These are phyloP conservation scores for Inosperma sp. DNA, from an alignment of 768 basidiomycete species.

Conservation along the genomic window DNA sequence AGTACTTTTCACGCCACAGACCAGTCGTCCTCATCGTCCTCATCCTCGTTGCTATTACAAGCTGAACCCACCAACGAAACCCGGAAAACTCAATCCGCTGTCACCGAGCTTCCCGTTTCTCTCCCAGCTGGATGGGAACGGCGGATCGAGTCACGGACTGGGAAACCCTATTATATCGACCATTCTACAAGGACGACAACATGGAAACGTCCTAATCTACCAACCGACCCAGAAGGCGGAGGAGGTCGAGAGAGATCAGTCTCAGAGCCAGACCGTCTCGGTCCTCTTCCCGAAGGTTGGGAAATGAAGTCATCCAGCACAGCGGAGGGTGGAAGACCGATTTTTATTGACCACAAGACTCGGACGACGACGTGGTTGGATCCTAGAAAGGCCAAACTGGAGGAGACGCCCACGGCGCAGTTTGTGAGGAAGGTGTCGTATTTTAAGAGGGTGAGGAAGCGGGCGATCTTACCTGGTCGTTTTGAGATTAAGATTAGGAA, in stretches of 20 bases:
- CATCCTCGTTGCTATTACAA: no score
- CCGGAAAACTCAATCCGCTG: no score
- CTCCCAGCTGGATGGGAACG: slow-evolving; percentile 10
- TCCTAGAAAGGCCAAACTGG: slow-evolving; percentile 72
- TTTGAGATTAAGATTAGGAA: slow-evolving; percentile 74
- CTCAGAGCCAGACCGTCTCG: background rate
- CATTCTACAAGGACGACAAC: slow-evolving; percentile 10
- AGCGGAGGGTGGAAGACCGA: slow-evolving; percentile 72
- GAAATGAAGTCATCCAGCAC: slow-evolving; percentile 67
- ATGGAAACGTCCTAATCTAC: slow-evolving; percentile 5
- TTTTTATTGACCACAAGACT: slow-evolving; percentile 67
- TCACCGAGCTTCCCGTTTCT: no score
- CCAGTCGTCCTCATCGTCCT: no score
- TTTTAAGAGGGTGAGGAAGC: slow-evolving; percentile 80
- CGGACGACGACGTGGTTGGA: slow-evolving; percentile 93
- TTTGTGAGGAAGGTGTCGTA: slow-evolving; percentile 87
- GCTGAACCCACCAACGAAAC: no score
- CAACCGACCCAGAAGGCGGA: background rate
- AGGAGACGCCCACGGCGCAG: slow-evolving; percentile 80
- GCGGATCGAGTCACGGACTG: background rate
- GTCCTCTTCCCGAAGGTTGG: slow-evolving; percentile 73
- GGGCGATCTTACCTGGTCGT: slow-evolving; percentile 53
- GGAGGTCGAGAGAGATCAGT: no score
- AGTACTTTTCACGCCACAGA: background rate
- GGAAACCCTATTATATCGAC: slow-evolving; percentile 3